phyloP scores from a whole-genome alignment of 441 rosid species.

The Pelargonium australe region DNA sequence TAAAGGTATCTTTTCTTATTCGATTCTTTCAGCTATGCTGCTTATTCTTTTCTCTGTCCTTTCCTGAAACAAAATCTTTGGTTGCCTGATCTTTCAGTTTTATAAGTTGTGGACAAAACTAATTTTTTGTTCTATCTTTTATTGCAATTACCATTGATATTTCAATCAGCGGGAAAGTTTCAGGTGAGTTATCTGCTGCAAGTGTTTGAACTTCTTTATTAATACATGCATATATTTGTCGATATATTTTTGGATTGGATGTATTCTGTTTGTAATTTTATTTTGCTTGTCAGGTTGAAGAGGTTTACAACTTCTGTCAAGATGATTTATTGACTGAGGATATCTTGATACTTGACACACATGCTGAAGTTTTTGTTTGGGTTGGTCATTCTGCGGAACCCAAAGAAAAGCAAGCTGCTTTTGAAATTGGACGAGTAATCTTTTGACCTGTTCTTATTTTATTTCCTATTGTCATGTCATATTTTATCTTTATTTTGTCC shows the following conservation, averaged over 20 bases:
- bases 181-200: conserved; percentile 55
- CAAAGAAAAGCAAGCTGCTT: conserved; percentile 83
- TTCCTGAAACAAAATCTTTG: not conserved
- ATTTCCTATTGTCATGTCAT: not conserved
- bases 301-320: conserved; percentile 81
- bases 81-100: conserved; percentile 11
- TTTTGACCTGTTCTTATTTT: conserved; percentile 12
- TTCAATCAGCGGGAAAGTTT: conserved; percentile 71
- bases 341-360: conserved; percentile 81
- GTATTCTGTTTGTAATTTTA: conserved; percentile 1
- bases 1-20: conserved; percentile 47
- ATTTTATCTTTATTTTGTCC: conserved; percentile 10
- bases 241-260: not conserved
- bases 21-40: conserved; percentile 13
- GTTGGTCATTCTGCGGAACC: conserved; percentile 82
- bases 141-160: conserved; percentile 36
- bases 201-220: conserved; percentile 17
- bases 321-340: conserved; percentile 97
- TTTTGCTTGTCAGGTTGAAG: conserved; percentile 62
- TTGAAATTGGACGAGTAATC: conserved; percentile 86
- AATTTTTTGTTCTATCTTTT: conserved; percentile 32
- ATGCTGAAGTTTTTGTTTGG: conserved; percentile 97
- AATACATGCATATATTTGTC: conserved; percentile 14
- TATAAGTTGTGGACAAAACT: conserved; percentile 21
- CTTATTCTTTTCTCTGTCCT: conserved; percentile 16